phyloP scores from a whole-genome alignment of 441 rosid species.

The Mallotus japonicus region DNA sequence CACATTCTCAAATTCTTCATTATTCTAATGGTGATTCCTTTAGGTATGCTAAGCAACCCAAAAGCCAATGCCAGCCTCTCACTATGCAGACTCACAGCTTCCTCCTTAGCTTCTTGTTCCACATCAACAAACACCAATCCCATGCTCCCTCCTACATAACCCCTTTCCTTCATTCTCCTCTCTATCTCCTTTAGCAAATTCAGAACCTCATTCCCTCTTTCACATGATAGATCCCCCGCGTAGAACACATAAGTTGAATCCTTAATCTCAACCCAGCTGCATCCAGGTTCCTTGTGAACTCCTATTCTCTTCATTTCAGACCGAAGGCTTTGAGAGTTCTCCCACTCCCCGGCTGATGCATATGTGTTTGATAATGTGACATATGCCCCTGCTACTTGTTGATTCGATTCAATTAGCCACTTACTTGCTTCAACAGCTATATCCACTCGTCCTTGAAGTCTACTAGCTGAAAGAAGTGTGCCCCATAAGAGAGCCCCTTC shows the following conservation, averaged over 20 bases:
- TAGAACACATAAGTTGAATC: conserved; percentile 45
- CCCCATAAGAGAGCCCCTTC: conserved; percentile 75
- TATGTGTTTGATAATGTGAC: conserved; percentile 64
- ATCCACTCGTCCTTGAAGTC: conserved; percentile 71
- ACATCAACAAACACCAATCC: conserved; percentile 54
- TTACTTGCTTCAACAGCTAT: conserved; percentile 66
- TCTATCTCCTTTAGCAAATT: conserved; percentile 50
- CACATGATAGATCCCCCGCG: conserved; percentile 52
- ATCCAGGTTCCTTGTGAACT: conserved; percentile 64
- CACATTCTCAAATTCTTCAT: conserved; percentile 87
- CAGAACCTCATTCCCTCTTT: conserved; percentile 42
- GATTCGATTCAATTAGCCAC: conserved; percentile 45
- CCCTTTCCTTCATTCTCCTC: conserved; percentile 53
- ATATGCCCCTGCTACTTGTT: conserved; percentile 67
- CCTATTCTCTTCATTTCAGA: conserved; percentile 59
- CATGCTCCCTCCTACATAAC: conserved; percentile 38
- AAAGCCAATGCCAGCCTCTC: conserved; percentile 76
- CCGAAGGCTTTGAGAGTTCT: conserved; percentile 44
- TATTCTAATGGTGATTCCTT: conserved; percentile 57
- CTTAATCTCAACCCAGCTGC: conserved; percentile 76
- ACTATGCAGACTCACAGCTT: conserved; percentile 51
- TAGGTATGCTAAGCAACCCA: conserved; percentile 50
- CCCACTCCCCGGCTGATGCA: conserved; percentile 65
- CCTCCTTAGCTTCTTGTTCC: conserved; percentile 37
- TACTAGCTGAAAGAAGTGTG: conserved; percentile 66